phyloP scores from a whole-genome alignment of 2,329 filamentous ascomycete genomes.

The Colletotrichum higginsianum region DNA sequence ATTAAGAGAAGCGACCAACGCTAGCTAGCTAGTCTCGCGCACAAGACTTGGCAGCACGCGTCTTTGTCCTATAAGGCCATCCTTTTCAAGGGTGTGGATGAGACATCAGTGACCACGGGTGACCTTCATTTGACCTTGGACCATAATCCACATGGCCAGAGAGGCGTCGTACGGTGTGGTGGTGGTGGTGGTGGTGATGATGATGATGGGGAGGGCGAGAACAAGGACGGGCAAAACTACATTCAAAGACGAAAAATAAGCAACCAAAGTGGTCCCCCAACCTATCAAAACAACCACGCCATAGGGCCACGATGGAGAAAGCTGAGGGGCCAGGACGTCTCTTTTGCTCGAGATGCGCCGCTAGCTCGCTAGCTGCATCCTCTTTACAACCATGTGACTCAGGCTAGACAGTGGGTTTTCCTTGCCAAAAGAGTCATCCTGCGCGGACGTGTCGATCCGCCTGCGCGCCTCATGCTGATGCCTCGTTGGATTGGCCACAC shows the following conservation, averaged over 20 bases:
- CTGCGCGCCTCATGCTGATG: slow-evolving; percentile 31
- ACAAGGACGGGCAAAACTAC: background rate
- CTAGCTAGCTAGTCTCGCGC: background rate
- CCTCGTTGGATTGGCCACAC: slow-evolving; percentile 25
- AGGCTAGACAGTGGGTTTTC: background rate
- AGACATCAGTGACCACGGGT: background rate
- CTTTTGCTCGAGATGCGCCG: slow-evolving; percentile 27
- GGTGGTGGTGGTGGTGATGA: background rate
- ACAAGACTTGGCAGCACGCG: slow-evolving; percentile 21
- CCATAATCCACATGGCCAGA: slow-evolving; percentile 32
- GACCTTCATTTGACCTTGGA: slow-evolving; percentile 15
- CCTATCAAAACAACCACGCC: slow-evolving; percentile 35
- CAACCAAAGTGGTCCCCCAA: slow-evolving; percentile 33
- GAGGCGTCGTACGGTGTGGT: background rate
- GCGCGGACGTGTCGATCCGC: slow-evolving; percentile 34
- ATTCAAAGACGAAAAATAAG: slow-evolving; percentile 10
- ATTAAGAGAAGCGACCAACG: background rate
- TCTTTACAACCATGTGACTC: slow-evolving; percentile 42
- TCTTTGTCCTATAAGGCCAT: slow-evolving; percentile 35
- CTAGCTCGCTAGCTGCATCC: slow-evolving; percentile 41
- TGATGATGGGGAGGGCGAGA: background rate
- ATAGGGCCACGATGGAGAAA: slow-evolving; percentile 41
- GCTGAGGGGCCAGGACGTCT: slow-evolving; percentile 17
- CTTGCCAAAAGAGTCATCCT: slow-evolving; percentile 24
- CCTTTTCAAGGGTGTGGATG: slow-evolving; percentile 7